Evolutionary conservation across 2,329 filamentous ascomycete species (phyloP), one percentile per base, ranked within the genome.

Genomic region (Ophidiomyces ophidiicola): DNA sequence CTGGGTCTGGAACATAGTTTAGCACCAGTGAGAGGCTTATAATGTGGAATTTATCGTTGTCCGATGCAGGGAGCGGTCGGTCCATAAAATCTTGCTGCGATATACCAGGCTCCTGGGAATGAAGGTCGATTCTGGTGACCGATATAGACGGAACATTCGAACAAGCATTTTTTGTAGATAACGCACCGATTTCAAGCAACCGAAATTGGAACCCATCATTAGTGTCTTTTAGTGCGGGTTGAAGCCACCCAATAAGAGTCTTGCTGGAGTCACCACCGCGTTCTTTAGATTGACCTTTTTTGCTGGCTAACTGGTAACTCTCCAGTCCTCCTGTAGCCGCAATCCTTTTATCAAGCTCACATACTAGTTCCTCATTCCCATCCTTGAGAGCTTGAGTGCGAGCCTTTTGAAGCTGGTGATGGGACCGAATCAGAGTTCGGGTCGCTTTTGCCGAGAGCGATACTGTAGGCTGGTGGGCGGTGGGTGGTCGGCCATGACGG

Each of bases 61-160:
- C 65, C 5, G 48, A 58, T 4, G 36, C 21, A 0, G 88, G 88
- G 2, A 88, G 59, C 0, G 86, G 82, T 18, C 86, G 72, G 49
- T 84, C 65, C 87, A 98, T 94, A 54, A 98, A 96, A 58, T 98
- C 85, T 56, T 94, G 85, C 58, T 92, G 77, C 42, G 78, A 56
- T 48, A 98, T 98, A 2, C 58, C 60, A 1, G 79, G 69, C 32
- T 78, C 79, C 54, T 93, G 85, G 44, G 86, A 90, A 60, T 92
- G 82, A 41, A 98, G 65, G 55, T 98, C 90, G 56, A 98, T 94
- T 47, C 86, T 75, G 45, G 78, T 73, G 51, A 93, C 76, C 24
- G 81, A 68, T 50, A 96, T 82, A 30, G 72, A 56, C 5, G 69
- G 69, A 45, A 80, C 81, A 44, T 68, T 74, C 0, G 86, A 88